Conservation (phyloP, 2,329 filamentous ascomycete genomes). For the Magnaporthiopsis incrustans region DNA sequence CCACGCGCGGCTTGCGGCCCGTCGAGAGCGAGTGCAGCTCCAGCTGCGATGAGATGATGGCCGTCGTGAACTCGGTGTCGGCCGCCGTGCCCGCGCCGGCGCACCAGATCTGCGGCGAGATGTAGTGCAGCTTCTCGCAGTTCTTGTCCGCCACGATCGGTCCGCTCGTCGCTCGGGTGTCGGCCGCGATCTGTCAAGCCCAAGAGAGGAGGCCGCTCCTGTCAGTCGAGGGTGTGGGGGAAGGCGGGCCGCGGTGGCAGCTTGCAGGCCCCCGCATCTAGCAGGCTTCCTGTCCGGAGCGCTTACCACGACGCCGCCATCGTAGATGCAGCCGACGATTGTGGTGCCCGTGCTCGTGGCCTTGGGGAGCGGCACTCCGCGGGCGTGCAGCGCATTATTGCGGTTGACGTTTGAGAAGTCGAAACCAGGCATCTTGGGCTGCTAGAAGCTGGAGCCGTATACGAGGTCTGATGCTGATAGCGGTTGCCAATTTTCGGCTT, state of each 20-base stretch:
- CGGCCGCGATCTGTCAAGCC: slow-evolving; percentile 72
- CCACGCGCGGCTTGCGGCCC: slow-evolving; percentile 91
- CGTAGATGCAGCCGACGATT: slow-evolving; percentile 94
- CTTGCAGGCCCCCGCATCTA: not conserved
- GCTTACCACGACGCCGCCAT: slow-evolving; percentile 88
- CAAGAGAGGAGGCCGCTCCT: not conserved
- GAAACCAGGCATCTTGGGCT: slow-evolving; percentile 81
- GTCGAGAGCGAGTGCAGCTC: slow-evolving; percentile 96
- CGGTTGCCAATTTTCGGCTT: not conserved
- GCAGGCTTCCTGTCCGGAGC: not conserved
- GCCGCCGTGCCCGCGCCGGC: slow-evolving; percentile 95
- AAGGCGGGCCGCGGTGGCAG: too few species aligned
- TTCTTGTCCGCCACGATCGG: slow-evolving; percentile 99
- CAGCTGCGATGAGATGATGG: slow-evolving; percentile 96
- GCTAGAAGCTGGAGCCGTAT: not conserved
- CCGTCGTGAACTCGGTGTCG: slow-evolving; percentile 98
- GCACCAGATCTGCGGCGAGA: slow-evolving; percentile 98
- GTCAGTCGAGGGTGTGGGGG: not conserved
- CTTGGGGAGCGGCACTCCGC: slow-evolving; percentile 90
- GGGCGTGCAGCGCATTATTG: slow-evolving; percentile 90
- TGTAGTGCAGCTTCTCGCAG: slow-evolving; percentile 99
- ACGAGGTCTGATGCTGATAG: not conserved
- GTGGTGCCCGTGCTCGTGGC: slow-evolving; percentile 98
- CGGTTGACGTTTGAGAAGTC: slow-evolving; percentile 99
- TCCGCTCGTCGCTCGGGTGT: slow-evolving; percentile 93